Evolutionary conservation across 495 filamentous ascomycete genomes (phyloP).

Genomic region (Penicillium cataractarum): DNA sequence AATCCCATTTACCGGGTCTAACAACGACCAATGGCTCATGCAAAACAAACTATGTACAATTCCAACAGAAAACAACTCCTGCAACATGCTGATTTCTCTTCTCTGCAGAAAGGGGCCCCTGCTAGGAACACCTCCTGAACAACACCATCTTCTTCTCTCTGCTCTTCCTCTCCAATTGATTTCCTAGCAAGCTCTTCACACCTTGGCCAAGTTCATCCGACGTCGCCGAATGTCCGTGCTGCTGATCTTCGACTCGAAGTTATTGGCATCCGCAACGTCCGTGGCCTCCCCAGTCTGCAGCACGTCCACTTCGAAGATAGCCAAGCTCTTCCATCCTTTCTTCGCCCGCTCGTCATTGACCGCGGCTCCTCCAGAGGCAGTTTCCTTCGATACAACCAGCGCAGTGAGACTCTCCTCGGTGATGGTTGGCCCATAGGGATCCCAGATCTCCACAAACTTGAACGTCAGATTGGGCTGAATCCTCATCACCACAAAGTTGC

Average conservation of each 20-base stretch:
- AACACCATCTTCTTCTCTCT: not conserved
- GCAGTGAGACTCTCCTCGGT: conserved; percentile 78
- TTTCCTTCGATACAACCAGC: conserved; percentile 89
- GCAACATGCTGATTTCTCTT: too few species aligned
- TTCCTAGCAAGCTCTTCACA: conserved; percentile 15
- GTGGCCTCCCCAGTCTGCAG: conserved; percentile 68
- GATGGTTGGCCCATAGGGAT: conserved; percentile 90
- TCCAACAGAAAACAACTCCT: too few species aligned
- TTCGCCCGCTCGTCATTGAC: conserved; percentile 80
- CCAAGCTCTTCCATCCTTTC: conserved; percentile 74
- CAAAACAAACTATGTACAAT: too few species aligned
- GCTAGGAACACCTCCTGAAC: not conserved
- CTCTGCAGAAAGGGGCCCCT: too few species aligned
- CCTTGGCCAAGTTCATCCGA: conserved; percentile 45
- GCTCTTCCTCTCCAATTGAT: not conserved
- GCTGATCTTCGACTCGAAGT: conserved; percentile 84
- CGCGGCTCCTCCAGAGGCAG: conserved; percentile 75
- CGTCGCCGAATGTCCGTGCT: conserved; percentile 73
- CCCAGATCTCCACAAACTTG: conserved; percentile 80
- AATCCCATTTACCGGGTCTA: not conserved
- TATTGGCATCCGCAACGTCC: conserved; percentile 45
- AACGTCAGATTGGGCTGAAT: conserved; percentile 55
- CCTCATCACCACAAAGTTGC: conserved; percentile 51
- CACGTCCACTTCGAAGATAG: conserved; percentile 91
- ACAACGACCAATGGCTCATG: not conserved